Evolutionary conservation across 177 flowering plant genomes (phyloP).

Genomic region (Vitis hybrid): DNA sequence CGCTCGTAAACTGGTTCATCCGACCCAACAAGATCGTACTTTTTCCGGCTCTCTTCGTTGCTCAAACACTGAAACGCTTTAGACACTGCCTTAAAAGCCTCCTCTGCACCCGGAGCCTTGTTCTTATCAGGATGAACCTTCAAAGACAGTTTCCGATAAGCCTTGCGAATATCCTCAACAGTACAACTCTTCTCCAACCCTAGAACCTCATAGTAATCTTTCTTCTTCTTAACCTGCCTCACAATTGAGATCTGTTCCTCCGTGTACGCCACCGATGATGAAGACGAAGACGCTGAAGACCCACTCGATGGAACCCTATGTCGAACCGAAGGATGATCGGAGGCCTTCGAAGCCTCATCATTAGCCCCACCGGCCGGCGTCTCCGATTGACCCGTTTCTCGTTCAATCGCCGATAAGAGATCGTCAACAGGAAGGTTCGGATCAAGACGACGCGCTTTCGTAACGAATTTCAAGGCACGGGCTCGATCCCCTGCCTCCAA

Average conservation of each 20-base stretch:
- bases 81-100: conserved; percentile 83
- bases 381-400: conserved; percentile 18
- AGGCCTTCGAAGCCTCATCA: conserved; percentile 14
- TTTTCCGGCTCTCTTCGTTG: conserved; percentile 61
- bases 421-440: conserved; percentile 65
- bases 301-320: conserved; percentile 35
- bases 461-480: conserved; percentile 71
- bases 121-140: conserved; percentile 97
- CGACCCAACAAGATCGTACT: conserved; percentile 64
- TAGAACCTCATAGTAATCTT: conserved; percentile 78
- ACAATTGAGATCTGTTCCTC: conserved; percentile 78
- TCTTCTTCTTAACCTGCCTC: conserved; percentile 67
- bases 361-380: conserved; percentile 1
- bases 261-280: conserved; percentile 37
- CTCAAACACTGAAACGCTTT: conserved; percentile 91
- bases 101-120: conserved; percentile 87
- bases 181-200: conserved; percentile 71
- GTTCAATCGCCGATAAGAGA: conserved; percentile 38
- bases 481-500: conserved; percentile 56
- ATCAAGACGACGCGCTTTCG: conserved; percentile 80
- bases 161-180: conserved; percentile 81
- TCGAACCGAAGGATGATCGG: conserved; percentile 33
- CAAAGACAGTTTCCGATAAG: conserved; percentile 76
- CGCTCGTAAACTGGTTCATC: conserved; percentile 61
- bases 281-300: conserved; percentile 27